Evolutionary conservation across 2,329 filamentous ascomycete species (phyloP), one percentile per base, ranked within the genome.

Genomic region (Fusarium gaditjirri): DNA sequence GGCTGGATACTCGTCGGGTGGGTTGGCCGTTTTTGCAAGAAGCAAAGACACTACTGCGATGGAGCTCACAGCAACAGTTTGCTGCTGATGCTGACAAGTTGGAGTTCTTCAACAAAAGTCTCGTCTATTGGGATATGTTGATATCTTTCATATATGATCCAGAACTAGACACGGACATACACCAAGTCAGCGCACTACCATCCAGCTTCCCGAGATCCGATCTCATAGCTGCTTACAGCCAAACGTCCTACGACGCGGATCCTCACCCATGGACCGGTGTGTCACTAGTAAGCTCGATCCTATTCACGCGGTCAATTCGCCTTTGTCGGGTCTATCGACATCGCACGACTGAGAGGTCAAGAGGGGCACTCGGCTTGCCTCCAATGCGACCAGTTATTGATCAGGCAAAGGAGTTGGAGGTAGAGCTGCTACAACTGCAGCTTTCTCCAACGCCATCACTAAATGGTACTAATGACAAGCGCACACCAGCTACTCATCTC

Each of bases 301-400:
- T 35, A 2, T 25, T 35, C 17, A 35, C 31, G n/a, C 31, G 47
- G 4, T 50, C 47, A 3, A 25, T 50, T 11, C 47, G 47, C 2
- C 31, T 50, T 11, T 50, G 31, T 6, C 17, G 47, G 12, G 1
- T 11, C 3, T 11, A 8, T 2, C 31, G 5, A 4, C 31, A 6
- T 14, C 31, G 12, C 11, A 16, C 9, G 8, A 11, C 13, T 21
- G 47, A 4, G 11, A 11, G 1, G 11, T 38, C 36, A 21, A 38
- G 36, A 2, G 36, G 36, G 6, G 1, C n/a, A 6, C 3, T 0
- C 0, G 1, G 4, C 3, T 35, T 17, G 0, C 12, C 31, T 50
- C 8, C 6, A 10, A 3, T 3, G 2, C 6, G 8, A 16, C n/a
- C 6, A 21, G 47, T 16, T 12, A 25, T 35, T 1, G 17, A 35